Evolutionary conservation across 176 grass and related monocot species (phyloP), one percentile per base, ranked within the genome.

Genomic region (Carex kokanica): DNA sequence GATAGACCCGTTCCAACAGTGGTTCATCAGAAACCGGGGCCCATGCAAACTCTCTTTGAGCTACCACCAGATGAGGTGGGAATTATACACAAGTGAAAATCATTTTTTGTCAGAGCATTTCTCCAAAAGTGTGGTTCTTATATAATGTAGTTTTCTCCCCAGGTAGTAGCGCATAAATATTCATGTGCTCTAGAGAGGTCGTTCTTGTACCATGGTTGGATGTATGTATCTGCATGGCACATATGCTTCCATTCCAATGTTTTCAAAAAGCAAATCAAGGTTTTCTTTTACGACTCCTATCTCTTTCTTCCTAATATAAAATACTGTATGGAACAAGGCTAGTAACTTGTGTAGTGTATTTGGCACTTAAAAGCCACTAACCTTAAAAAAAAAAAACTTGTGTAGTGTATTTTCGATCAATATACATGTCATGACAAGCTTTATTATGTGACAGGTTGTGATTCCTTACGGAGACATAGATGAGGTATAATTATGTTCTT

Each of bases 181-280:
- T 99, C 96, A 62, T 99, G 96, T 84, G 96, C 96, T 32, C 91
- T 99, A 71, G 96, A 99, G 88, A 95, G 93, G 51, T 99, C 93
- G 45, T 99, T 99, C 89, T 67, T 99, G 78, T 99, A 99, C 83
- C 96, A 99, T 6, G 96, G 96, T 15, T 88, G 96, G 49, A 95
- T 99, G 91, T 99, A 99, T 92, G 88, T 99, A 15, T 99, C 96
- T 62, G 90, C 93, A 34, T 99, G 96, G 96, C 96, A 99, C 80
- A 99, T 99, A 80, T 99, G 96, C 88, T 99, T 99, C 85, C 91
- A 99, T 93, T 99, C 96, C 65, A 99, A 99, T 25, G 89, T 99
- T 65, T 99, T 99, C 69, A 91, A 88, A 80, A 99, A 99, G 78
- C 91, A 99, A 84, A 95, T 99, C 25, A 99, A 99, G 96, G 96